These are phyloP conservation scores for Colletotrichum phormii DNA, from an alignment of 2,329 filamentous ascomycete genomes.

Conservation along the genomic window DNA sequence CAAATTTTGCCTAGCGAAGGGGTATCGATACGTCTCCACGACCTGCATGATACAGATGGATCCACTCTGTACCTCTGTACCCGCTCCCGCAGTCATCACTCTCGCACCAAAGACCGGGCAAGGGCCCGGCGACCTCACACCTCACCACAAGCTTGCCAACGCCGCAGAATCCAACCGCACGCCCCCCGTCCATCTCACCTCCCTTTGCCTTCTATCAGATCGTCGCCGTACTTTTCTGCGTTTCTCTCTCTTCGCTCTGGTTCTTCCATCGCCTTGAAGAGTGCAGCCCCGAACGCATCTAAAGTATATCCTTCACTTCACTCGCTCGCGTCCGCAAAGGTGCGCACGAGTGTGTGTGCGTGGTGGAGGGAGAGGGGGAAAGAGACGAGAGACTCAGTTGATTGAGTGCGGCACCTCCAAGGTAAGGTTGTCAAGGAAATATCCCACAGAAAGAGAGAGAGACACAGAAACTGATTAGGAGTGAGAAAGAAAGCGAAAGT, in stretches of 20 bases:
- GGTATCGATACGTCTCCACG: conserved; percentile 27
- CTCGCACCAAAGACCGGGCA: conserved; percentile 21
- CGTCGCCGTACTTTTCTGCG: conserved; percentile 20
- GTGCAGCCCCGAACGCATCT: conserved; percentile 7
- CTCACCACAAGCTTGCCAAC: conserved; percentile 34
- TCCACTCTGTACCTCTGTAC: conserved; percentile 32
- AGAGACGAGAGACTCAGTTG: not conserved
- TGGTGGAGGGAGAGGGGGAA: not conserved
- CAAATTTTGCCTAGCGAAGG: not conserved
- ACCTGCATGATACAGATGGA: conserved; percentile 32
- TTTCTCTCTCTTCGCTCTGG: not conserved
- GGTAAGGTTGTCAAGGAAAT: conserved; percentile 6
- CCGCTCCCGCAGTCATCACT: conserved; percentile 36
- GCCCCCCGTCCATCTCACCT: conserved; percentile 33
- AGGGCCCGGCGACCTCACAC: conserved; percentile 34
- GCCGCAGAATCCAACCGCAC: conserved; percentile 35
- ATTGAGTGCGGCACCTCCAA: not conserved
- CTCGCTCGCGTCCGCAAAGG: not conserved
- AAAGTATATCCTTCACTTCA: not conserved
- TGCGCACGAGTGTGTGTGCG: not conserved
- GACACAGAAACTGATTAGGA: not conserved
- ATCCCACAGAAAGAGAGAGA: not conserved
- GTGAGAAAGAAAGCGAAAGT: not conserved
- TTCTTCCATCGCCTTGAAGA: not conserved
- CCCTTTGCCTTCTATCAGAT: conserved; percentile 32